Evolutionary conservation across 495 filamentous ascomycete species (phyloP), one percentile per base, ranked within the genome.

Genomic region (Immersiella caudata): DNA sequence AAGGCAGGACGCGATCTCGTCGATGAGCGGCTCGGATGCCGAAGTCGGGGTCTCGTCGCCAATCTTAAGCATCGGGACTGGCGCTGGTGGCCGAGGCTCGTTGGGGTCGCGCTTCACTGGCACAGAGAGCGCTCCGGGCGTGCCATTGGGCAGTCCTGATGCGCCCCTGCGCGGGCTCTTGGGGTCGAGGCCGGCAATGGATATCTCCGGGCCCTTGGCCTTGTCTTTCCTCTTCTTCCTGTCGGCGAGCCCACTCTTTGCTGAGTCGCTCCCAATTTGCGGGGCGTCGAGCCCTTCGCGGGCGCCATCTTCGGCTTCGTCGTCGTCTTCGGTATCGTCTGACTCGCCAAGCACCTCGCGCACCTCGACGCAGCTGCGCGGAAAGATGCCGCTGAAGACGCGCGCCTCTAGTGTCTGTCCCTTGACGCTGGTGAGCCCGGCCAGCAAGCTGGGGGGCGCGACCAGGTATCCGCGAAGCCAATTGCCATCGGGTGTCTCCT

Each of bases 401-500:
- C 95, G 88, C 51, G 94, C 92, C 74, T 98, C 95, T 46, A 99
- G 86, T 1, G 93, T 95, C 76, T 97, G 92, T 22, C 95, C 95
- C 78, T 92, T 97, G 69, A 88, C 88, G 74, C 90, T 93, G 6
- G 96, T 98, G 71, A 99, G 83, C 40, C 94, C 96, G 20, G 95
- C 92, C 59, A 98, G 86, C 70, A 99, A 81, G 56, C 92, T 96
- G 6, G 96, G 96, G 8, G 95, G 95, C 73, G 94, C 92, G 66
- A 98, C 89, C 56, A 99, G 85, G 79, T 99, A 99, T 50, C 95
- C 95, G 18, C 95, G 89, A 73, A 91, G 93, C 96, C 96, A 99
- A 73, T 92, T 85, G 68, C 89, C 91, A 79, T 96, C 86, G 24
- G 77, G 79, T 3, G 93, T 94, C 78, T 97, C 92, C 80, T 99